These are phyloP conservation scores for Lactarius vividus DNA, from an alignment of 768 basidiomycete genomes.

Conservation along the genomic window DNA sequence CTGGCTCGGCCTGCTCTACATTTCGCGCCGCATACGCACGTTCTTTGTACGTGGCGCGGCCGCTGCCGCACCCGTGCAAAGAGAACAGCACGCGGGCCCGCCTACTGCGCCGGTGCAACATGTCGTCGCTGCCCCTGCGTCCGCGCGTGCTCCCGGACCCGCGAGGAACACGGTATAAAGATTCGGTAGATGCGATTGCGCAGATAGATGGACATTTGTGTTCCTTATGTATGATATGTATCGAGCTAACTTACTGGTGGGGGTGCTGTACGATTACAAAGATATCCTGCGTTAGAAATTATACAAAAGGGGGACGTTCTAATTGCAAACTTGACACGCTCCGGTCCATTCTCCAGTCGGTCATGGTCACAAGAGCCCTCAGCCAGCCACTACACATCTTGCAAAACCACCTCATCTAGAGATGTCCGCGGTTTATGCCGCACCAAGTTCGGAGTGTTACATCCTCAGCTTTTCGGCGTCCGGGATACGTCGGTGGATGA, in stretches of 20 bases:
- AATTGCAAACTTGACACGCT: too few species aligned
- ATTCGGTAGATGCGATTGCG: too few species aligned
- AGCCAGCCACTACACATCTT: neutral
- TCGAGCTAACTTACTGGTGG: too few species aligned
- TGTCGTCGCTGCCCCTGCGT: neutral
- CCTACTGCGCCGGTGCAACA: too few species aligned
- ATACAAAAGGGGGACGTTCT: too few species aligned
- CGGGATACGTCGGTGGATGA: neutral
- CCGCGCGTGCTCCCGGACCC: neutral
- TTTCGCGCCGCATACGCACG: neutral
- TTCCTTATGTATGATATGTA: too few species aligned
- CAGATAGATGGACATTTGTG: too few species aligned
- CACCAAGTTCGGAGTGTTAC: neutral
- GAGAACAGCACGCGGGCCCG: too few species aligned
- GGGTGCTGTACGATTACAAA: too few species aligned
- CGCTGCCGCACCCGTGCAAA: too few species aligned
- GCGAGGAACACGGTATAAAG: conserved; percentile 3
- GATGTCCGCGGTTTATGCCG: neutral
- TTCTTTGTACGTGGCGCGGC: neutral
- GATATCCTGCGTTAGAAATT: too few species aligned
- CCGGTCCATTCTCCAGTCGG: too few species aligned
- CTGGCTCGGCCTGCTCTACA: neutral
- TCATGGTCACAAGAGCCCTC: neutral
- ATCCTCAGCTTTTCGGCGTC: conserved; percentile 1
- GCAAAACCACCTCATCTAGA: neutral